phyloP scores from a whole-genome alignment of 2,329 filamentous ascomycete species.

The Trichoderma citrinoviride region DNA sequence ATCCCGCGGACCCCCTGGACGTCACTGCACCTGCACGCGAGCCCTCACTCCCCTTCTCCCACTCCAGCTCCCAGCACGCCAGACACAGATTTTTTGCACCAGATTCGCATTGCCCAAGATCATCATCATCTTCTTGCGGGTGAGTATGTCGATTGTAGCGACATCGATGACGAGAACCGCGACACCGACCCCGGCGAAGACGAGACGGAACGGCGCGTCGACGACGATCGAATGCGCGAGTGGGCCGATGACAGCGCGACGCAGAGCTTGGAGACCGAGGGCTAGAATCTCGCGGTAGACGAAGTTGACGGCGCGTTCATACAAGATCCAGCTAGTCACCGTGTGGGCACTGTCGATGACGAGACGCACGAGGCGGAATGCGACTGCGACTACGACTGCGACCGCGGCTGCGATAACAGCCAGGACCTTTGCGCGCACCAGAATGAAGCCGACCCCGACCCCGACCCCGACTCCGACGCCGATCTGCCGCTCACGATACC shows the following conservation, averaged over 20 bases:
- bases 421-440: conserved; percentile 16
- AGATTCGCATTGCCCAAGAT: conserved; percentile 13
- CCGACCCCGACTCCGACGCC: conserved; percentile 28
- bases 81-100: conserved; percentile 11
- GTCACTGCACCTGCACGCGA: conserved; percentile 26
- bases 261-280: conserved; percentile 12
- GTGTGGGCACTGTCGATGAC: background rate
- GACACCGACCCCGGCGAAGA: conserved; percentile 30
- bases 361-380: background rate
- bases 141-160: conserved; percentile 29
- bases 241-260: background rate
- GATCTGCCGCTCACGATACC: conserved; percentile 41
- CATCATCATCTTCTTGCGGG: conserved; percentile 46
- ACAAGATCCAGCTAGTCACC: background rate
- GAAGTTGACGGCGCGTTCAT: background rate
- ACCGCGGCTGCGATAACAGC: conserved; percentile 26
- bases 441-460: conserved; percentile 12
- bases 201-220: conserved; percentile 24
- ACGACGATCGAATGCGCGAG: background rate
- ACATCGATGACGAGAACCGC: conserved; percentile 15
- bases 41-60: conserved; percentile 27
- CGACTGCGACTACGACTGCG: conserved; percentile 25
- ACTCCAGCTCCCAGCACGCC: conserved; percentile 25
- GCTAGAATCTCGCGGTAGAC: conserved; percentile 20
- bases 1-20: conserved; percentile 37